These are phyloP conservation scores for button mushroom (Agaricus bisporus) DNA, from an alignment of 768 basidiomycete genomes.

Conservation along the genomic window DNA sequence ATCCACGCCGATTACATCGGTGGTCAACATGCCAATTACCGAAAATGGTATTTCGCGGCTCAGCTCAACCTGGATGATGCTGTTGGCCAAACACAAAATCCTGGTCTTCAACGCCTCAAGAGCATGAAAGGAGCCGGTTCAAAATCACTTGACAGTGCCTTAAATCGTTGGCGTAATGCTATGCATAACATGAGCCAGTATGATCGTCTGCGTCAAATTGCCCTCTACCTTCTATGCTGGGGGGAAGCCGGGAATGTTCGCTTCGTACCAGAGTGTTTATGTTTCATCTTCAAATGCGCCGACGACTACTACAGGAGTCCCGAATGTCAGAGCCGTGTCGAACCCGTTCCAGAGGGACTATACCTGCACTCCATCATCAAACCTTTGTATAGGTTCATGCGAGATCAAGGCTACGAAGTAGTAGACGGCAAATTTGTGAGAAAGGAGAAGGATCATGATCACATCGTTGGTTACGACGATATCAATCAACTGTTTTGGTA, in stretches of 20 bases:
- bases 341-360: slow-evolving; percentile 91
- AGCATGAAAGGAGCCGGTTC: slow-evolving; percentile 60
- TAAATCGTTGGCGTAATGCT: slow-evolving; percentile 93
- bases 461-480: slow-evolving; percentile 99
- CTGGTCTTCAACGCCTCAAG: slow-evolving; percentile 83
- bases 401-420: slow-evolving; percentile 96
- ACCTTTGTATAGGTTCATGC: slow-evolving; percentile 91
- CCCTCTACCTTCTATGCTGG: slow-evolving; percentile 95
- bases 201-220: slow-evolving; percentile 93
- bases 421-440: slow-evolving; percentile 92
- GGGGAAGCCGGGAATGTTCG: slow-evolving; percentile 97
- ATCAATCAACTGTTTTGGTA: slow-evolving; percentile 99
- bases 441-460: slow-evolving; percentile 89
- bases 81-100: slow-evolving; percentile 91
- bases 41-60: slow-evolving; percentile 99
- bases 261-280: slow-evolving; percentile 93
- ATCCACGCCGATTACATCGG: slow-evolving; percentile 99
- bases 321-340: slow-evolving; percentile 92
- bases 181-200: slow-evolving; percentile 99
- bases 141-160: slow-evolving; percentile 90
- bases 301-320: slow-evolving; percentile 99
- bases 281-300: slow-evolving; percentile 99
- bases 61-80: slow-evolving; percentile 99
- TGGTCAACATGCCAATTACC: slow-evolving; percentile 97
- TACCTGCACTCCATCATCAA: slow-evolving; percentile 91